phyloP scores from a whole-genome alignment of 2,329 filamentous ascomycete species.

The Fusarium miscanthi region DNA sequence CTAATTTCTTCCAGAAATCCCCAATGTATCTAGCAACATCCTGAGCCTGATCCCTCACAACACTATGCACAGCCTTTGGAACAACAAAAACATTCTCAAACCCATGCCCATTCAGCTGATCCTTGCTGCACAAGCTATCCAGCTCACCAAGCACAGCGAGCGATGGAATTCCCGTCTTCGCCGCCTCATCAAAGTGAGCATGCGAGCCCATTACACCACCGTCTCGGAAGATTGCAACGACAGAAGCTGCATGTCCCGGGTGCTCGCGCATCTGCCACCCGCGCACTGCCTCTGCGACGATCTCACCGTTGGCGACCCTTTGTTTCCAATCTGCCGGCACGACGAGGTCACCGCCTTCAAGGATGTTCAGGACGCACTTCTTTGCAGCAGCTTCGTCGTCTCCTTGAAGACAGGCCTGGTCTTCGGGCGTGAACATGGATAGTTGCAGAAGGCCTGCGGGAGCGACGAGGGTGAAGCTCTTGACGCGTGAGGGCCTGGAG shows the following conservation, averaged over 20 bases:
- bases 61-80: slow-evolving; percentile 35
- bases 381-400: slow-evolving; percentile 47
- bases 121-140: slow-evolving; percentile 35
- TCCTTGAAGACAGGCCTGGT: slow-evolving; percentile 39
- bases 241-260: slow-evolving; percentile 56
- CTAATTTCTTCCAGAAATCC: slow-evolving; percentile 32
- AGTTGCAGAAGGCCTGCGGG: slow-evolving; percentile 57
- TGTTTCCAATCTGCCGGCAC: slow-evolving; percentile 59
- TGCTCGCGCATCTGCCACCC: slow-evolving; percentile 61
- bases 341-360: slow-evolving; percentile 57
- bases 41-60: slow-evolving; percentile 38
- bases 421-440: slow-evolving; percentile 41
- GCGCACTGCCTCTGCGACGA: slow-evolving; percentile 60
- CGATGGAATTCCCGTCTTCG: slow-evolving; percentile 6
- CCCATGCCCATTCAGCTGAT: slow-evolving; percentile 25
- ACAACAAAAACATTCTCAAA: slow-evolving; percentile 41
- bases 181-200: slow-evolving; percentile 36
- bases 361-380: slow-evolving; percentile 52
- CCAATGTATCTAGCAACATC: slow-evolving; percentile 35
- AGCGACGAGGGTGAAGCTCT: slow-evolving; percentile 55
- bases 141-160: slow-evolving; percentile 42
- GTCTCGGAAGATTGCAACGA: slow-evolving; percentile 60
- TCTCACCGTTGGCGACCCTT: slow-evolving; percentile 52
- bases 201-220: slow-evolving; percentile 54
- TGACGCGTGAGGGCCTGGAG: slow-evolving; percentile 46